These are phyloP conservation scores for Cicer arietinum DNA, from an alignment of 306 rosid genomes.

Conservation along the genomic window DNA sequence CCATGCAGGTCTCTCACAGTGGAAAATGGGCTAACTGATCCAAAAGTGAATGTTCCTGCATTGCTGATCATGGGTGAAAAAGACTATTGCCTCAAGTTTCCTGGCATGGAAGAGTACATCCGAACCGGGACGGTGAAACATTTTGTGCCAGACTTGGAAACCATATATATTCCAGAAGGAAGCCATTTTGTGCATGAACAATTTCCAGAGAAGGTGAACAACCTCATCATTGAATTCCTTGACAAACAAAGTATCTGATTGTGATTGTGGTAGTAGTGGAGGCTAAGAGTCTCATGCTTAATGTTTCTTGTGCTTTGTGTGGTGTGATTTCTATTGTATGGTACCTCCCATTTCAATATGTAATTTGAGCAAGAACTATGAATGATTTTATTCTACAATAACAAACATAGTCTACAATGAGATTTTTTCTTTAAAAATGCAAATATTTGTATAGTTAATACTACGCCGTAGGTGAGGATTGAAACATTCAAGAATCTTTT, in stretches of 20 bases:
- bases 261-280: slow-evolving; percentile 3
- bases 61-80: slow-evolving; percentile 62
- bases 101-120: slow-evolving; percentile 62
- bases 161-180: slow-evolving; percentile 56
- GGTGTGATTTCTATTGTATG: slow-evolving; percentile 11
- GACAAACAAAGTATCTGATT: slow-evolving; percentile 52
- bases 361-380: neutral
- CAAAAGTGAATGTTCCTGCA: slow-evolving; percentile 54
- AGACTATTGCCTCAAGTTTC: slow-evolving; percentile 57
- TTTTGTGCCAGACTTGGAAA: slow-evolving; percentile 59
- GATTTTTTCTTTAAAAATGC: neutral
- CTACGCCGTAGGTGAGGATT: neutral
- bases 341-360: neutral
- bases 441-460: neutral
- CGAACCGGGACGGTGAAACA: slow-evolving; percentile 54
- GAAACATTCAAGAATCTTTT: no score
- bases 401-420: neutral
- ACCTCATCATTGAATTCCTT: slow-evolving; percentile 58
- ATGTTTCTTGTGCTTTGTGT: slow-evolving; percentile 8
- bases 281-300: slow-evolving; percentile 10
- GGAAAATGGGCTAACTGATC: slow-evolving; percentile 58
- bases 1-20: slow-evolving; percentile 43
- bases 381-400: neutral
- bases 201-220: slow-evolving; percentile 60
- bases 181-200: slow-evolving; percentile 66